phyloP scores from a whole-genome alignment of 2,329 filamentous ascomycete genomes.

The Blastomyces gilchristii region DNA sequence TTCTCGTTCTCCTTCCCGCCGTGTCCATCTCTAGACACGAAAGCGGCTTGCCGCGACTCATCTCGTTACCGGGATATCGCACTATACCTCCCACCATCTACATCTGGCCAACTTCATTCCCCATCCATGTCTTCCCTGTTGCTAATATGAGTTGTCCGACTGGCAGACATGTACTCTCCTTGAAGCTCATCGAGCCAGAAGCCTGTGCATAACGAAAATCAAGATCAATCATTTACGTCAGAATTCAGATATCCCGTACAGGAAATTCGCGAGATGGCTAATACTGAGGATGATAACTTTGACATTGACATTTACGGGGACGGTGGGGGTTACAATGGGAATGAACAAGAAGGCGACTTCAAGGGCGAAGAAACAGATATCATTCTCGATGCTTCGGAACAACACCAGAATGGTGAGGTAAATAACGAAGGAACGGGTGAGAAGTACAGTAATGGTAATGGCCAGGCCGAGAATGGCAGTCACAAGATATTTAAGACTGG shows the following conservation, averaged over 20 bases:
- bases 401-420: constrained; percentile 20
- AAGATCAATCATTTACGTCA: constrained; percentile 24
- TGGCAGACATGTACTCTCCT: constrained; percentile 37
- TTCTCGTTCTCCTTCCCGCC: constrained; percentile 2
- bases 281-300: constrained; percentile 56
- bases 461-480: constrained; percentile 20
- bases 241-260: constrained; percentile 6
- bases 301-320: constrained; percentile 62
- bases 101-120: background rate
- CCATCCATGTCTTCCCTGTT: constrained; percentile 18
- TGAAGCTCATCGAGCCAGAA: constrained; percentile 25
- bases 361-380: constrained; percentile 34
- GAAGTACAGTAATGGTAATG: constrained; percentile 21
- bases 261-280: constrained; percentile 30
- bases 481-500: constrained; percentile 17
- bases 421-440: constrained; percentile 16
- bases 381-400: constrained; percentile 31
- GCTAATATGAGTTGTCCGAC: constrained; percentile 30
- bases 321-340: constrained; percentile 39
- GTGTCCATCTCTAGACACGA: background rate
- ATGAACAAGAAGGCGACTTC: constrained; percentile 38
- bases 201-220: constrained; percentile 32
- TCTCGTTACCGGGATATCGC: background rate
- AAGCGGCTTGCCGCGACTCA: background rate
- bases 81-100: background rate